Conservation (phyloP, 352 stramenopile genomes). For the Phytopythium mirpurense region DNA sequence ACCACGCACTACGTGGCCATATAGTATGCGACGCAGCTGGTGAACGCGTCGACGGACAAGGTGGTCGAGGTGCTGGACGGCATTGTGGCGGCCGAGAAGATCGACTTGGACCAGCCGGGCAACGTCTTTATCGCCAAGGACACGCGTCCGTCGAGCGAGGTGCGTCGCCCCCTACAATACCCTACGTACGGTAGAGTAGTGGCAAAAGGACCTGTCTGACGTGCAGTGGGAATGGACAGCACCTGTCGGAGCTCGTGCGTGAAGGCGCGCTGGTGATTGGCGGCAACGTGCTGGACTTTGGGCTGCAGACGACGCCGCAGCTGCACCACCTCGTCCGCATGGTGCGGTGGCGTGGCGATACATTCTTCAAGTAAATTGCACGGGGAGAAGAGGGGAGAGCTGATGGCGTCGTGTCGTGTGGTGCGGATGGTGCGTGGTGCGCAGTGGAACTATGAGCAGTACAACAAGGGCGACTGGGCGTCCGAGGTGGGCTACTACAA, state of each 20-base stretch:
- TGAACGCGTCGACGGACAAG: slow-evolving; percentile 77
- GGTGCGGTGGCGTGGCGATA: slow-evolving; percentile 41
- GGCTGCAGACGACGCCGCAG: slow-evolving; percentile 95
- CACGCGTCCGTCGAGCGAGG: slow-evolving; percentile 85
- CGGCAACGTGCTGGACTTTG: slow-evolving; percentile 92
- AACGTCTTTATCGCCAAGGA: slow-evolving; percentile 91
- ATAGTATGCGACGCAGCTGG: slow-evolving; percentile 75
- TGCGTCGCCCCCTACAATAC: no score
- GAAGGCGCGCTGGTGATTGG: slow-evolving; percentile 86
- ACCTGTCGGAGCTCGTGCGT: slow-evolving; percentile 84
- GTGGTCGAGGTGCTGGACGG: slow-evolving; percentile 77
- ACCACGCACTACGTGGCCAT: no score
- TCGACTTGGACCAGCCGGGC: slow-evolving; percentile 74
- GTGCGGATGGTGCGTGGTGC: no score
- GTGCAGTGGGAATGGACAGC: no score
- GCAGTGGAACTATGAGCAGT: slow-evolving; percentile 86
- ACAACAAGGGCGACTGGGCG: slow-evolving; percentile 85
- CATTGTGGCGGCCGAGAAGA: slow-evolving; percentile 70
- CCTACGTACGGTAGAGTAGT: no score
- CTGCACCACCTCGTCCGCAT: slow-evolving; percentile 97
- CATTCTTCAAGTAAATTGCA: no score
- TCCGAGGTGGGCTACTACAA: slow-evolving; percentile 94
- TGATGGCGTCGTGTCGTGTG: no score
- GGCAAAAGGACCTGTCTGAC: no score
- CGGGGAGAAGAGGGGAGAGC: no score